Base-by-base conservation (phyloP, 2,329 filamentous ascomycete species). In the Aureobasidium sp. region DNA sequence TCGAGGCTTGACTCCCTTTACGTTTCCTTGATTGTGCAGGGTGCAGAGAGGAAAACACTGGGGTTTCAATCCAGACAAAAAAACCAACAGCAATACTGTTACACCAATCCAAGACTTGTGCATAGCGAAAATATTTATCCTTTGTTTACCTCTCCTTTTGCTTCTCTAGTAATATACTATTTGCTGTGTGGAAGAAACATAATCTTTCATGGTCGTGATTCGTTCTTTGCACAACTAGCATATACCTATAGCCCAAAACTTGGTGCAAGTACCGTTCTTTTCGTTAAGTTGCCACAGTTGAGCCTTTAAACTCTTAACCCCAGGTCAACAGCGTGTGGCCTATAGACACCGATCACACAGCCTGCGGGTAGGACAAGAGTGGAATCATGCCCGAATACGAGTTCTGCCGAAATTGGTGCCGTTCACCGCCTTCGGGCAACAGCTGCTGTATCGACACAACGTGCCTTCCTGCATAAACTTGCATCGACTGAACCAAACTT, bases 21-120 rank as follows among this genome's bases (percentile, higher is more conserved):
- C 17, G 51, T 61, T 52, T 52, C 57, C 57, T 61, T 51, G 57
- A 44, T 27, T 61, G 57, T 44, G 47, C 57, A 52, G 57, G 57
- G 47, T 61, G 47, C 57, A 61, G 56, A 61, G 56, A 59, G 34
- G 56, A 34, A 44, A 51, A 47, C 7, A 37, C 17, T 20, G 24
- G 32, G 44, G 12, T 39, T 2, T 60, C 44, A 15, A 12, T 24
- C 27, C 46, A 46, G 34, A 26, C 36, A 61, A 43, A 44, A 61
- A 36, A 51, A 20, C 20, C 24, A 44, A 37, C 37, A 43, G 26
- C 52, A 59, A 46, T 37, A 27, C 55, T 59, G 41, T 59, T 37
- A 47, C 32, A 47, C 43, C 41, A 47, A 34, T 59, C 29, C 26
- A 59, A 59, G 36, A 52, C 34, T 59, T 61, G 59, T 61, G 59